Base-by-base conservation (phyloP, 2,329 filamentous ascomycete species). In the Drechslera avenae region DNA sequence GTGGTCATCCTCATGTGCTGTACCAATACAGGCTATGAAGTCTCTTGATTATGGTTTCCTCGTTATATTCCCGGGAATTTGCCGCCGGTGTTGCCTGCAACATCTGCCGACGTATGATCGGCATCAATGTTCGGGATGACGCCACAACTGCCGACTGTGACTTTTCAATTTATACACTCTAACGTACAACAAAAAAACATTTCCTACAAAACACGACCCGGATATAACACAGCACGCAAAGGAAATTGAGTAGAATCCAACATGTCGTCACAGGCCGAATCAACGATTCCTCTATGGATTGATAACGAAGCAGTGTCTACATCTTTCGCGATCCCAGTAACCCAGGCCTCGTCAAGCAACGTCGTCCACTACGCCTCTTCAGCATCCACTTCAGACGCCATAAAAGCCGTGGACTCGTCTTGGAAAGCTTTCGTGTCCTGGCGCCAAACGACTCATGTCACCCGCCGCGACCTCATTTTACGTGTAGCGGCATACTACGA, bases 391-490 rank as follows among this genome's bases (percentile, higher is more conserved):
- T 65, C 75, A 9, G 76, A 83, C 61, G 81, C 83, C 34, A 73
- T 75, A 3, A 76, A 81, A 54, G 85, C 85, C 17, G 74, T 80
- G 14, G 73, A 75, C 13, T 80, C 85, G 5, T 88, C 89, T 1
- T 76, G 83, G 10, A 75, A 77, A 6, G 88, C 90, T 5, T 86
- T 89, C 71, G 80, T 80, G 40, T 75, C 79, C 53, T 94, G 90
- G 90, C 79, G 81, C 49, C 81, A 79, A 52, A 82, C 81, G 1
- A 82, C 82, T n/a, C 81, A 85, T 2, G 65, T 76, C 16, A 65
- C 79, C 26, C 86, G 89, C 18, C 84, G 88, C 14, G 82, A 87
- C 52, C 83, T 94, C 50, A 78, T 94, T 44, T 75, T 87, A 44
- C 85, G 83, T 67, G 85, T 87, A 0, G 86, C 86, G 3, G 82